Conservation (phyloP, 768 basidiomycete genomes). For the Xerocomellus intermedius region DNA sequence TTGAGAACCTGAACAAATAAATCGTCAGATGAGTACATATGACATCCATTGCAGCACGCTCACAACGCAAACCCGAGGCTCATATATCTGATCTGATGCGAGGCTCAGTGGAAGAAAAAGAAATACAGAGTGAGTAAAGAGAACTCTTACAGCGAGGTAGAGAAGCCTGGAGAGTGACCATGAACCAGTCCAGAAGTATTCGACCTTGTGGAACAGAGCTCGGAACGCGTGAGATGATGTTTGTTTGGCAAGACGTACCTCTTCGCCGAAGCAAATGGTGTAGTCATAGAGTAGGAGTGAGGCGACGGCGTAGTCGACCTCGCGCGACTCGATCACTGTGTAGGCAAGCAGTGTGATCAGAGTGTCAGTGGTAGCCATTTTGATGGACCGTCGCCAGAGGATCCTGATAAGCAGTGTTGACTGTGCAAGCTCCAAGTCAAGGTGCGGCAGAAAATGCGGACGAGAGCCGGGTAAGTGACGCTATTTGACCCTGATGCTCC, state of each 20-base stretch:
- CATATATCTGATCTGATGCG: constrained; percentile 6
- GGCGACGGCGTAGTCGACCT: not conserved
- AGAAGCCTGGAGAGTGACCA: constrained; percentile 9
- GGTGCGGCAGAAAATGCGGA: no score
- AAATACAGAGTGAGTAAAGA: not conserved
- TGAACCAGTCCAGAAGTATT: constrained; percentile 1
- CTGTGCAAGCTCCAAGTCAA: no score
- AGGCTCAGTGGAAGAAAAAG: not conserved
- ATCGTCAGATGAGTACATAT: not conserved
- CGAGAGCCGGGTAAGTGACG: no score
- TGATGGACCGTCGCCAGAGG: not conserved
- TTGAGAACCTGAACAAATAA: not conserved
- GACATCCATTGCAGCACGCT: not conserved
- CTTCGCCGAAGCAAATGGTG: constrained; percentile 1
- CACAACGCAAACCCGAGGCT: constrained; percentile 1
- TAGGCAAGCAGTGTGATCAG: not conserved
- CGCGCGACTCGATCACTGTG: not conserved
- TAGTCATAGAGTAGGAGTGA: constrained; percentile 6
- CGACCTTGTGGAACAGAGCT: not conserved
- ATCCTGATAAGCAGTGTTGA: not conserved
- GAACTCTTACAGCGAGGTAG: not conserved
- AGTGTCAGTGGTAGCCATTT: not conserved
- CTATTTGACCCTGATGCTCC: no score
- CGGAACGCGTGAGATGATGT: not conserved
- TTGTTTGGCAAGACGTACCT: not conserved